Evolutionary conservation across 441 rosid species (phyloP).

Genomic region (Adansonia rubrostipa): DNA sequence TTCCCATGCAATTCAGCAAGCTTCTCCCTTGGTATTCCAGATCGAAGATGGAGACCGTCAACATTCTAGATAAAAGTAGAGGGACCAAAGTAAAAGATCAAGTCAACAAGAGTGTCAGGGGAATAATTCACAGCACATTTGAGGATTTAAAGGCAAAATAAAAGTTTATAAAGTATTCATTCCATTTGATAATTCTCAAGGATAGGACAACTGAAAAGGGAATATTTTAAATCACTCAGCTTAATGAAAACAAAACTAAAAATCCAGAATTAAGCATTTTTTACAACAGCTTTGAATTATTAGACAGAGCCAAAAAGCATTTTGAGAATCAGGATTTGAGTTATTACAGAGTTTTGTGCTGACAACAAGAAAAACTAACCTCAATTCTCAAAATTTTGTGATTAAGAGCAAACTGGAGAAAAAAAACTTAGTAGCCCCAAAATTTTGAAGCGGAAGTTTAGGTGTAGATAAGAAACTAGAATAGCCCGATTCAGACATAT

Average conservation of each 20-base stretch:
- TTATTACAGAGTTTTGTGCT: neutral
- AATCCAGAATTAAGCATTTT: neutral
- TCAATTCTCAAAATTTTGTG: neutral
- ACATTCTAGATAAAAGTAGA: constrained; percentile 60
- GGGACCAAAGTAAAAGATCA: constrained; percentile 17
- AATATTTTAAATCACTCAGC: neutral
- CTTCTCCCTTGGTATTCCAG: constrained; percentile 97
- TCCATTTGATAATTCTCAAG: constrained; percentile 3
- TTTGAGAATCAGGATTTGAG: neutral
- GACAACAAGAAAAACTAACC: neutral
- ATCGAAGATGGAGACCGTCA: constrained; percentile 95
- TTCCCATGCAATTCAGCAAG: constrained; percentile 93
- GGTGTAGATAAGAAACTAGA: neutral
- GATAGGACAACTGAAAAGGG: neutral
- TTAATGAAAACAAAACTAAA: neutral
- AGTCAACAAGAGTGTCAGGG: constrained; percentile 13
- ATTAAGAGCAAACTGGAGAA: neutral
- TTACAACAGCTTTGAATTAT: neutral
- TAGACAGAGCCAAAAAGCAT: neutral
- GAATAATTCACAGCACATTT: neutral
- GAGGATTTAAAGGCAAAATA: neutral
- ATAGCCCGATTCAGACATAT: constrained; percentile 11
- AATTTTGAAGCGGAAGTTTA: neutral
- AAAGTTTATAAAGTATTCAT: neutral
- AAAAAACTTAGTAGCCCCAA: constrained; percentile 7